These are phyloP conservation scores for Rauvolfia tetraphylla DNA, from an alignment of 257 asterid species.

Conservation along the genomic window DNA sequence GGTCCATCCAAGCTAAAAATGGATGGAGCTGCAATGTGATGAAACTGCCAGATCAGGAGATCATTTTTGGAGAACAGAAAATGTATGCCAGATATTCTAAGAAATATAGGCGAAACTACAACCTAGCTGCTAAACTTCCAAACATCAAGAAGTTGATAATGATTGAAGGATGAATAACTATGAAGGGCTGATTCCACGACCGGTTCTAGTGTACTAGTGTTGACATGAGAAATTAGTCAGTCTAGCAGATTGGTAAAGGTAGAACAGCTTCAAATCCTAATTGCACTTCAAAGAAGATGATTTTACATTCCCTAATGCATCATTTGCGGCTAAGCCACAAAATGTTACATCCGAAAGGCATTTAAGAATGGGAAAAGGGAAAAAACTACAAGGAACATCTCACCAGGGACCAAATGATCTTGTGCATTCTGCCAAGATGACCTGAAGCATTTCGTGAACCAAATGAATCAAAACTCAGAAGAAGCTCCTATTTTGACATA, in stretches of 20 bases:
- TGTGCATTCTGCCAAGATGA: slow-evolving; percentile 85
- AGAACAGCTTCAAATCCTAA: background rate
- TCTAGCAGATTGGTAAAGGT: background rate
- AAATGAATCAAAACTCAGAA: slow-evolving; percentile 13
- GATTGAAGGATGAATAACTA: background rate
- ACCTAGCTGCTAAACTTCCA: background rate
- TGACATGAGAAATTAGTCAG: background rate
- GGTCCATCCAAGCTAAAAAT: background rate
- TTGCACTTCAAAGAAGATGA: background rate
- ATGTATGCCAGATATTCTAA: background rate
- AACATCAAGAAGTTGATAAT: background rate
- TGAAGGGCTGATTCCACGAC: background rate
- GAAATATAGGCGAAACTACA: background rate
- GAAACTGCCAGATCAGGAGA: background rate
- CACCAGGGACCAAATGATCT: slow-evolving; percentile 97
- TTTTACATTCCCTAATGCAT: background rate
- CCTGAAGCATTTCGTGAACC: slow-evolving; percentile 46
- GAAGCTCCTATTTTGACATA: slow-evolving; percentile 15
- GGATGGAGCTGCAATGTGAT: background rate
- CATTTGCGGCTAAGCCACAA: background rate
- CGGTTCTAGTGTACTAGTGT: background rate
- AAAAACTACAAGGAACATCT: slow-evolving; percentile 22
- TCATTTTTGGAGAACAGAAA: background rate
- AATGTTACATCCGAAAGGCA: background rate
- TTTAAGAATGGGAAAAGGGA: background rate